Evolutionary conservation across 164 flowering plant genomes (phyloP).

Genomic region (Cinnamomum chago): DNA sequence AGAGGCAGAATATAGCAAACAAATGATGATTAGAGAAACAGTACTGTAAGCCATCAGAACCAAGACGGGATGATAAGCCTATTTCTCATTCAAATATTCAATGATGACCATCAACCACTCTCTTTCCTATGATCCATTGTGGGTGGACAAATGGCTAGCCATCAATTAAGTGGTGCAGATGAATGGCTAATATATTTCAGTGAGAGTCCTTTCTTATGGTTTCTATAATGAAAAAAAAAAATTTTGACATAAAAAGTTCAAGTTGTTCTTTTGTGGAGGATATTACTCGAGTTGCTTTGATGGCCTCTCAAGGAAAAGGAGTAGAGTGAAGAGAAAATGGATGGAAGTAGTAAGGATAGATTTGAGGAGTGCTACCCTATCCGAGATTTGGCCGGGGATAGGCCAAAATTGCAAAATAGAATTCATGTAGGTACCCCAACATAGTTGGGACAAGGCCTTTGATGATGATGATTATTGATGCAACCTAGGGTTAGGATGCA

Average conservation of each 20-base stretch:
- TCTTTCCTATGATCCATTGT: not conserved
- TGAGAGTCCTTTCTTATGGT: not conserved
- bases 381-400: too few relatives aligned
- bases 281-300: not conserved
- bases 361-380: too few relatives aligned
- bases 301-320: not conserved
- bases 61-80: not conserved
- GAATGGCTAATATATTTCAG: not conserved
- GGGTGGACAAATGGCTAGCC: not conserved
- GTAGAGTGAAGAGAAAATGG: too few relatives aligned
- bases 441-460: too few relatives aligned
- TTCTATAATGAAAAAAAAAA: not conserved
- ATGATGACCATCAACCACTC: not conserved
- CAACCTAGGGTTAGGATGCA: too few relatives aligned
- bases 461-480: too few relatives aligned
- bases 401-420: too few relatives aligned
- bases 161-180: not conserved
- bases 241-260: too few relatives aligned
- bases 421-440: too few relatives aligned
- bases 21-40: not conserved
- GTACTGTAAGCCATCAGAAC: not conserved
- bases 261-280: not conserved
- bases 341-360: too few relatives aligned
- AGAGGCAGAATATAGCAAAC: not conserved
- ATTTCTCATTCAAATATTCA: too few relatives aligned